Conservation (phyloP, 495 filamentous ascomycete genomes). For the Aspergillus indologenus region DNA sequence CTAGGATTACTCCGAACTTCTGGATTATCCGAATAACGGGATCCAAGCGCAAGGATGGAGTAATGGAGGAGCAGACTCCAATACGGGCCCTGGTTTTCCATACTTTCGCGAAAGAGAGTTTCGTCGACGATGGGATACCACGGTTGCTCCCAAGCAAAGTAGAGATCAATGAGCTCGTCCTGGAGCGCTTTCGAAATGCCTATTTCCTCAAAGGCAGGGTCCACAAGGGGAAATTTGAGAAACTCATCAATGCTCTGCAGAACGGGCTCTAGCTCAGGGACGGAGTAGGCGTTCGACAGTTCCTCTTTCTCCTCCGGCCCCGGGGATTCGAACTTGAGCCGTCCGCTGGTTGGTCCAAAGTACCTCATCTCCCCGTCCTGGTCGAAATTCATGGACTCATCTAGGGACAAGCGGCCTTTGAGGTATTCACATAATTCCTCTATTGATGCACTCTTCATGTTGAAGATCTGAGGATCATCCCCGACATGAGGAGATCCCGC, state of each 20-base stretch:
- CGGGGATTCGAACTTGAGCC: conserved; percentile 22
- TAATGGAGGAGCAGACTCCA: conserved; percentile 75
- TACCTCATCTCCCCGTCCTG: conserved; percentile 32
- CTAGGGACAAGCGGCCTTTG: conserved; percentile 27
- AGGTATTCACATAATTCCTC: conserved; percentile 26
- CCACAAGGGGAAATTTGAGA: background rate
- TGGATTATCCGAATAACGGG: conserved; percentile 64
- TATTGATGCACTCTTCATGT: background rate
- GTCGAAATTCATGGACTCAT: conserved; percentile 33
- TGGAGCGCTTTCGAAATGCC: conserved; percentile 19
- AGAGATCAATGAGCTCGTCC: conserved; percentile 43
- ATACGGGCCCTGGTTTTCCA: conserved; percentile 53
- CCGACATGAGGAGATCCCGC: background rate
- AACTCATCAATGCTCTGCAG: background rate
- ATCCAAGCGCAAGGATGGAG: conserved; percentile 68
- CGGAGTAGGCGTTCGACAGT: background rate
- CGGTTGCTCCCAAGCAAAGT: conserved; percentile 81
- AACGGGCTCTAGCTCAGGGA: background rate
- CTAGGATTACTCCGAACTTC: conserved; percentile 57
- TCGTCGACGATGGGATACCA: conserved; percentile 69
- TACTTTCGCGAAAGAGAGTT: conserved; percentile 67
- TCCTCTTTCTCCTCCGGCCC: background rate
- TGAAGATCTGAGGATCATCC: background rate
- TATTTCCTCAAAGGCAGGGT: conserved; percentile 1
- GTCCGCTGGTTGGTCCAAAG: conserved; percentile 31